Base-by-base conservation (phyloP, 2,329 filamentous ascomycete genomes). In the Colletotrichum sp. region DNA sequence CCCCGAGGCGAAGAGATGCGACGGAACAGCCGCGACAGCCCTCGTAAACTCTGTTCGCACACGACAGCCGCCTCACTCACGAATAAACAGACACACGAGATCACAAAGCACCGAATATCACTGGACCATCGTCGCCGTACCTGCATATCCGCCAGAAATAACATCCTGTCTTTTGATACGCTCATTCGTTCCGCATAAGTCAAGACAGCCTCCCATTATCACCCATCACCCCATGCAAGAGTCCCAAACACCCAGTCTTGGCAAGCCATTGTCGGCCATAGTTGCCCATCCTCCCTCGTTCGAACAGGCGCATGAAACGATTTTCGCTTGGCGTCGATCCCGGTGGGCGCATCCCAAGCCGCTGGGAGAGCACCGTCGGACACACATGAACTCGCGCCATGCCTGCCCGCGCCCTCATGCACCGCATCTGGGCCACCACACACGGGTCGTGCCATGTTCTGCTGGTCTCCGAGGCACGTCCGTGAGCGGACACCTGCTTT, bases 291-390 rank as follows among this genome's bases (percentile, higher is more conserved):
- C 13, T 26, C 24, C 39, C 69, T 62, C 69, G 34, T 26, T 28
- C 26, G 18, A 64, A 36, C 59, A 62, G 57, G 39, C 69, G 63
- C 57, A 44, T 63, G 73, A 76, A 76, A 76, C 73, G 44, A 49
- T 68, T 26, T 9, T 57, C 26, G 63, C 57, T 36, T 28, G 72
- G 55, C 24, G 55, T 44, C 32, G 32, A 76, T 75, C 70, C 69
- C 59, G 24, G 57, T 28, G 32, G 24, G 32, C 24, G 9, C 30
- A 30, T 68, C 36, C 63, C 69, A 63, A 26, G 30, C 16, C 28
- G 21, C 24, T n/a, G 63, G 59, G 72, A 28, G 63, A 72, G 34
- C 72, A 8, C 16, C 26, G 21, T 18, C 55, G 64, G 28, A 26
- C 26, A 68, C 24, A 15, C 44, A 39, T 65, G 60, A 55, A 34